Conservation (phyloP, 2,329 filamentous ascomycete species). For the Arthroderma sp. region DNA sequence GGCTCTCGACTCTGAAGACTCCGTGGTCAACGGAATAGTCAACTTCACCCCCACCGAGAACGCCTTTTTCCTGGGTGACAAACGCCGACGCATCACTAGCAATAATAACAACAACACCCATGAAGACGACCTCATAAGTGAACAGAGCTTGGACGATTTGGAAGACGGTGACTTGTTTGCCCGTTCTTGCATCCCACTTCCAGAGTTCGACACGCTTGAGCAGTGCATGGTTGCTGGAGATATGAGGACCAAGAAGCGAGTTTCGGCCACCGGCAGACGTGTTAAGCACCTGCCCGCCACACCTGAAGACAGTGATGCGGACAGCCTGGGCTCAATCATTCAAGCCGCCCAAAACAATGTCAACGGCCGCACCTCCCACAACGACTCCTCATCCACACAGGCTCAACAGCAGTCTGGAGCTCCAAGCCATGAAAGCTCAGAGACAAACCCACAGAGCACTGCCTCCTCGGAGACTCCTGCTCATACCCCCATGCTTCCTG, state of each 20-base stretch:
- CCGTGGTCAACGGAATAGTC: slow-evolving; percentile 63
- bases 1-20: slow-evolving; percentile 86
- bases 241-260: slow-evolving; percentile 41
- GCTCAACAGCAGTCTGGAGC: slow-evolving; percentile 26
- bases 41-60: slow-evolving; percentile 52
- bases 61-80: slow-evolving; percentile 49
- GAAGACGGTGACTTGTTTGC: slow-evolving; percentile 55
- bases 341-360: slow-evolving; percentile 23
- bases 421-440: slow-evolving; percentile 34
- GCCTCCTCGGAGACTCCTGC: slow-evolving; percentile 31
- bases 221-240: slow-evolving; percentile 40
- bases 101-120: slow-evolving; percentile 57
- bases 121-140: slow-evolving; percentile 64
- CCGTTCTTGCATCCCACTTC: slow-evolving; percentile 50
- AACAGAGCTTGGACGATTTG: slow-evolving; percentile 63
- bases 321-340: slow-evolving; percentile 18
- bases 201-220: slow-evolving; percentile 36
- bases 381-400: slow-evolving; percentile 26
- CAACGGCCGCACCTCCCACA: slow-evolving; percentile 33
- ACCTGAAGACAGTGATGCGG: slow-evolving; percentile 20
- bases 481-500: slow-evolving; percentile 36
- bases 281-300: slow-evolving; percentile 21
- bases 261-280: slow-evolving; percentile 27
- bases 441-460: slow-evolving; percentile 38
- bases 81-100: slow-evolving; percentile 61